Evolutionary conservation across 441 rosid genomes (phyloP).

Genomic region (Pelargonium exstipulatum): DNA sequence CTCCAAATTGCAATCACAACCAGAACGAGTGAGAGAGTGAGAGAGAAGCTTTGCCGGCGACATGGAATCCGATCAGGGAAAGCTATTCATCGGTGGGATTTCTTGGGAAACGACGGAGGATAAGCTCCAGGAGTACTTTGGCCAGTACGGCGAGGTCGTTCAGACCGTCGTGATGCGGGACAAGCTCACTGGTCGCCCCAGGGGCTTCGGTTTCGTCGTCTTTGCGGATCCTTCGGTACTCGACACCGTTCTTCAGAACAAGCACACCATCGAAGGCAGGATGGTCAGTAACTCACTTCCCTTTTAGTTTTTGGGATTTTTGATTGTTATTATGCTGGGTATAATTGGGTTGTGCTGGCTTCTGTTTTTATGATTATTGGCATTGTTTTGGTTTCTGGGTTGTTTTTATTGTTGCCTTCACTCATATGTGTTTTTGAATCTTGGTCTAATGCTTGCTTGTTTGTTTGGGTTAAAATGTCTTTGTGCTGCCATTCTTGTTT

Average conservation of each 20-base stretch:
- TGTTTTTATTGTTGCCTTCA: not conserved
- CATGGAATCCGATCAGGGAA: slow-evolving; percentile 98
- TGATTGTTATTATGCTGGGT: not conserved
- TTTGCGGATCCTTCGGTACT: slow-evolving; percentile 69
- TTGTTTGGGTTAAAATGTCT: too few species aligned
- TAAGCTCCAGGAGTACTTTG: slow-evolving; percentile 60
- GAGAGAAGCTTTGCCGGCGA: not conserved
- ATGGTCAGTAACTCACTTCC: slow-evolving; percentile 34
- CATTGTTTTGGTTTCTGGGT: not conserved
- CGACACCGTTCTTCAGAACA: slow-evolving; percentile 72
- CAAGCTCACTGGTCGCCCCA: slow-evolving; percentile 66
- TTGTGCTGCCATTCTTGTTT: too few species aligned
- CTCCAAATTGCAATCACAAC: too few species aligned
- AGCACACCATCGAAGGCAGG: slow-evolving; percentile 81
- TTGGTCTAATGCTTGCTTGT: not conserved
- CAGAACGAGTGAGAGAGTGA: too few species aligned
- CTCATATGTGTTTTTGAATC: not conserved
- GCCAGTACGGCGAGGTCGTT: slow-evolving; percentile 62
- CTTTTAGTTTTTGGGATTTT: not conserved
- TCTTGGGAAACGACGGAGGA: slow-evolving; percentile 94
- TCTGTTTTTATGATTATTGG: slow-evolving; percentile 1
- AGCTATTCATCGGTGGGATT: slow-evolving; percentile 92
- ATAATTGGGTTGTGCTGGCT: not conserved
- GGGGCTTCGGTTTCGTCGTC: slow-evolving; percentile 87
- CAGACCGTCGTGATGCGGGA: slow-evolving; percentile 87